Evolutionary conservation across 176 grass and related monocot genomes (phyloP).

Genomic region (Zizania latifolia): DNA sequence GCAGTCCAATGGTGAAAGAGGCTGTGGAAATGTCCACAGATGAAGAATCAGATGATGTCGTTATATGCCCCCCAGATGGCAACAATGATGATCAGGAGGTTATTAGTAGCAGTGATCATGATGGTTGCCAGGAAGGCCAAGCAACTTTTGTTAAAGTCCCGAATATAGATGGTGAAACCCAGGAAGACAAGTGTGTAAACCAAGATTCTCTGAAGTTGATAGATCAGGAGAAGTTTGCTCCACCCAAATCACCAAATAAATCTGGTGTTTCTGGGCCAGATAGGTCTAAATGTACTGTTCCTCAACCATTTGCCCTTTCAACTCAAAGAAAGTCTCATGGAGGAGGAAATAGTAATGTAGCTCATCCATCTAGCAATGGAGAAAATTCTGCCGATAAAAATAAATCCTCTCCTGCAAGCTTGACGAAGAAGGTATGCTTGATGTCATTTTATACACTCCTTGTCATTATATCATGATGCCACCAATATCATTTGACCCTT

Average conservation of each 20-base stretch:
- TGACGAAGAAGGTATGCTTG: slow-evolving; percentile 38
- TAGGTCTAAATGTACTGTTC: slow-evolving; percentile 44
- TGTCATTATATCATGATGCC: neutral
- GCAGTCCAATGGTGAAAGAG: slow-evolving; percentile 67
- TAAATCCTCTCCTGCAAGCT: slow-evolving; percentile 20
- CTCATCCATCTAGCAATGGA: slow-evolving; percentile 29
- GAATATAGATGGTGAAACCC: slow-evolving; percentile 18
- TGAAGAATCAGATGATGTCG: slow-evolving; percentile 55
- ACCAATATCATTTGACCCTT: neutral
- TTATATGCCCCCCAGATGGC: slow-evolving; percentile 37
- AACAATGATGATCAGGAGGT: slow-evolving; percentile 35
- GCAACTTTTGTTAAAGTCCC: slow-evolving; percentile 24
- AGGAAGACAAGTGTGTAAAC: slow-evolving; percentile 48
- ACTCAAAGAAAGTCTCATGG: slow-evolving; percentile 52
- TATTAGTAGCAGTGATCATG: slow-evolving; percentile 27
- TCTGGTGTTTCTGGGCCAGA: slow-evolving; percentile 36
- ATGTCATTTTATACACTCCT: neutral
- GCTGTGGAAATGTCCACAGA: slow-evolving; percentile 48
- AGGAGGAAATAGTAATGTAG: slow-evolving; percentile 22
- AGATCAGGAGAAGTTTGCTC: slow-evolving; percentile 35
- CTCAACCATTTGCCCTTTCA: slow-evolving; percentile 55
- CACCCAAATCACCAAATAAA: slow-evolving; percentile 39
- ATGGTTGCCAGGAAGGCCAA: slow-evolving; percentile 30
- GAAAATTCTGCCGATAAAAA: slow-evolving; percentile 42
- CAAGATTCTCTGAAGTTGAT: slow-evolving; percentile 49